Conservation (phyloP, 768 basidiomycete species). For the Leccinum ochraceum region DNA sequence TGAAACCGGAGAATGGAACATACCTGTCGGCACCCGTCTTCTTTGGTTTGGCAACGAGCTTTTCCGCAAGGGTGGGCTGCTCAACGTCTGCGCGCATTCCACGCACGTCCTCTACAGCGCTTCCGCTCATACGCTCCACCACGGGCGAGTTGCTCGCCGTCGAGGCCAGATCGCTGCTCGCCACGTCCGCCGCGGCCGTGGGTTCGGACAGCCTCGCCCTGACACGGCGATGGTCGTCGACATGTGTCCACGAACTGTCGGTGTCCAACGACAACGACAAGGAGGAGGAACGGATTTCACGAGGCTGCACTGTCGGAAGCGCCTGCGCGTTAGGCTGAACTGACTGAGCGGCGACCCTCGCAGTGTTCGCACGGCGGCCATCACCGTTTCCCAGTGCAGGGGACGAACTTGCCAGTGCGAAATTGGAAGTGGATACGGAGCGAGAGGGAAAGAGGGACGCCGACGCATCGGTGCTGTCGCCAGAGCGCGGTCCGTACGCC, state of each 20-base stretch:
- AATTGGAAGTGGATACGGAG: not conserved
- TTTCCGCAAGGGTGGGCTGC: slow-evolving; percentile 56
- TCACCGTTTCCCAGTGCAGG: slow-evolving; percentile 4
- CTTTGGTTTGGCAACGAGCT: slow-evolving; percentile 60
- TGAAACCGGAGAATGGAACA: slow-evolving; percentile 24
- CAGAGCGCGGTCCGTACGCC: slow-evolving; percentile 6
- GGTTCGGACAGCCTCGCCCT: slow-evolving; percentile 9
- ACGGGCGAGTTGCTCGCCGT: slow-evolving; percentile 46
- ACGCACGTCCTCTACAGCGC: slow-evolving; percentile 33
- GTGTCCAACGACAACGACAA: slow-evolving; percentile 39
- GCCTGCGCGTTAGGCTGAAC: not conserved
- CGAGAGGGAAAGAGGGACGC: slow-evolving; percentile 4
- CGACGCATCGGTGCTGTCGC: slow-evolving; percentile 23
- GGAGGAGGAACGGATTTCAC: slow-evolving; percentile 20
- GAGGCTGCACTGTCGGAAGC: slow-evolving; percentile 24
- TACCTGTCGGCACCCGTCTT: slow-evolving; percentile 75
- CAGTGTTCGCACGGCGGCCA: slow-evolving; percentile 1
- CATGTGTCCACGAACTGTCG: slow-evolving; percentile 72
- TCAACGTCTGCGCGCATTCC: slow-evolving; percentile 27
- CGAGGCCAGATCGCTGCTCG: slow-evolving; percentile 55
- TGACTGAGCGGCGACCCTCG: not conserved
- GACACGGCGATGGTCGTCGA: slow-evolving; percentile 43
- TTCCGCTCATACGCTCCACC: slow-evolving; percentile 32
- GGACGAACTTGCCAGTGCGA: not conserved
- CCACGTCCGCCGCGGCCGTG: slow-evolving; percentile 35